A percentile compares a stretch with the other conserved stretches of the same genome.
Evolutionary conservation across 805 yeast genomes (phyloP).

Genomic region (Candida silvatica): DNA sequence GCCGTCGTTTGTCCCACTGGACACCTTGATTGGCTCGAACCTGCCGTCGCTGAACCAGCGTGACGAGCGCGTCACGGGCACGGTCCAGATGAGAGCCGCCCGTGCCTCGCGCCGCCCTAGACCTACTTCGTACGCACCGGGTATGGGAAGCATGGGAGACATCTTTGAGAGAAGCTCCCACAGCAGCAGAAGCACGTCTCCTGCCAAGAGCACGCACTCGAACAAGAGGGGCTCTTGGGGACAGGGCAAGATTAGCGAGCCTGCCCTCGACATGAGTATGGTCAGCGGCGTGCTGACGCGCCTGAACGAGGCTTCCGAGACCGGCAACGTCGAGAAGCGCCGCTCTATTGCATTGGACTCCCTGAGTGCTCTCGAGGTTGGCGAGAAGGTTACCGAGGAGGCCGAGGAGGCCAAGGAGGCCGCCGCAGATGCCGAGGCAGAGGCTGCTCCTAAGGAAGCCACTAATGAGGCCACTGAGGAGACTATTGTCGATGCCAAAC

Average conservation of each 20-base stretch:
- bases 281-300: constrained; percentile 24
- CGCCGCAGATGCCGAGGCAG: neutral
- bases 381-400: neutral
- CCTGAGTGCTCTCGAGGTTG: constrained; percentile 22
- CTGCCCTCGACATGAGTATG: constrained; percentile 22
- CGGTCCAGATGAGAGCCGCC: constrained; percentile 11
- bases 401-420: neutral
- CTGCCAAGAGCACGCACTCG: constrained; percentile 11
- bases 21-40: neutral
- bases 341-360: constrained; percentile 26
- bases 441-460: too few species aligned
- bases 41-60: too few species aligned
- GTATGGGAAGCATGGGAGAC: constrained; percentile 20
- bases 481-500: neutral
- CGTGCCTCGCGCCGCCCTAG: constrained; percentile 50
- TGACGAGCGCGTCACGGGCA: neutral
- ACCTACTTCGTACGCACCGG: constrained; percentile 58
- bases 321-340: constrained; percentile 11
- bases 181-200: constrained; percentile 19
- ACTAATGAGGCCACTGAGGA: too few species aligned
- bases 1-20: constrained; percentile 1
- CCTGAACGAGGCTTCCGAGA: constrained; percentile 6
- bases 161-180: constrained; percentile 16
- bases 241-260: constrained; percentile 22
- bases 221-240: constrained; percentile 21